Conservation (phyloP, 2,329 filamentous ascomycete genomes). For the Colletotrichum sp. region DNA sequence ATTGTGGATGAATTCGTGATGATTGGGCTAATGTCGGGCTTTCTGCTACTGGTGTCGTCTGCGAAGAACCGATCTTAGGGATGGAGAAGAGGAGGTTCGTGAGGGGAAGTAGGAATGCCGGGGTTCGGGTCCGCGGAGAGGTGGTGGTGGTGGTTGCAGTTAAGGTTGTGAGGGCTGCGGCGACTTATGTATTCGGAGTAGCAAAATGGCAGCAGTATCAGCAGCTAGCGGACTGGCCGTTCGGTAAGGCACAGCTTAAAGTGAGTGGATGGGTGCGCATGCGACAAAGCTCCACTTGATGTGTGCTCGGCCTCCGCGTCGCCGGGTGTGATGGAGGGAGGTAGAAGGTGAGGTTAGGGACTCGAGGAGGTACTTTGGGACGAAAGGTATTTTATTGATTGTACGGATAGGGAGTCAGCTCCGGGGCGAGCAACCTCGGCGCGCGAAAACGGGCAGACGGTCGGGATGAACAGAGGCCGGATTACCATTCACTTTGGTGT, state of each 20-base stretch:
- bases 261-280: conserved; percentile 5
- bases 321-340: background rate
- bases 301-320: conserved; percentile 15
- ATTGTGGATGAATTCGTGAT: conserved; percentile 31
- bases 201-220: conserved; percentile 3
- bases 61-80: background rate
- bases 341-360: background rate
- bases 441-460: background rate
- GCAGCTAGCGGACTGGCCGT: conserved; percentile 6
- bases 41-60: background rate
- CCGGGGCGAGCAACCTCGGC: background rate
- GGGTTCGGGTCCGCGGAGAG: conserved; percentile 1
- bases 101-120: conserved; percentile 14
- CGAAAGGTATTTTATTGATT: background rate
- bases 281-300: conserved; percentile 13
- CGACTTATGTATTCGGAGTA: conserved; percentile 15
- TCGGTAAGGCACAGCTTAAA: conserved; percentile 8
- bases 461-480: background rate
- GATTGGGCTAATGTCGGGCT: background rate
- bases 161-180: conserved; percentile 5
- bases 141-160: background rate
- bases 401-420: background rate
- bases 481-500: background rate
- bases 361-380: background rate
- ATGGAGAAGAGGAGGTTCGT: conserved; percentile 2